A percentile compares a stretch with the other conserved stretches of the same genome.
Conservation (phyloP, 192 early-diverging fungal genomes). For the Anaeromyces robustus region DNA sequence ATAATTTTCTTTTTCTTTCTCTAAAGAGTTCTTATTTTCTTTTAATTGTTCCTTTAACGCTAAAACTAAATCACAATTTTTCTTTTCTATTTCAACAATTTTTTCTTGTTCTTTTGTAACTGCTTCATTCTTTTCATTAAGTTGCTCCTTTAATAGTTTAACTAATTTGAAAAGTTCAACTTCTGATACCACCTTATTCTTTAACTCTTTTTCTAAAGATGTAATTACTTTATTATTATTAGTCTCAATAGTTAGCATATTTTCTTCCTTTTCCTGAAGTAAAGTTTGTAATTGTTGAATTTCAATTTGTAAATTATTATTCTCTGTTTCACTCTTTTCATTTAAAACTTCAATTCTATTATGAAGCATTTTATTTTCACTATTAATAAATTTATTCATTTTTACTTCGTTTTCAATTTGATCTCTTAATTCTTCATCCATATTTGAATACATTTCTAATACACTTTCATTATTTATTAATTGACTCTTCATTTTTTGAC, state of each 20-base stretch:
- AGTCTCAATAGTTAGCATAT: background rate
- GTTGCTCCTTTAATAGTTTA: background rate
- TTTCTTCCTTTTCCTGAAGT: background rate
- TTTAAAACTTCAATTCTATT: background rate
- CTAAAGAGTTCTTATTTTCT: background rate
- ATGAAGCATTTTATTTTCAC: background rate
- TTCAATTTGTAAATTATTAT: background rate
- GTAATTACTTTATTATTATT: background rate
- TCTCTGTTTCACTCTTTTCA: background rate
- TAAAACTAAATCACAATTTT: background rate
- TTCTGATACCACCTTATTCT: background rate
- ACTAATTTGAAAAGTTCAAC: background rate
- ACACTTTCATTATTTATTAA: background rate
- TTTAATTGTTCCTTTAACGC: background rate
- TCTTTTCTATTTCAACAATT: background rate
- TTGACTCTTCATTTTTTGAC: background rate
- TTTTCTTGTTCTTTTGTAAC: background rate
- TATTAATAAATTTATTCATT: background rate
- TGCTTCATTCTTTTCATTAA: background rate
- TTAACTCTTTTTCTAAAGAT: background rate
- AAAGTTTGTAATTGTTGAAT: background rate
- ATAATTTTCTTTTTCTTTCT: background rate
- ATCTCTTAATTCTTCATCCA: background rate
- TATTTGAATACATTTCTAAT: background rate
- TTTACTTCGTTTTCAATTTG: background rate